A percentile compares a stretch with the other conserved stretches of the same genome.
phyloP scores from a whole-genome alignment of 257 asterid species.

The Solanum dulcamara region DNA sequence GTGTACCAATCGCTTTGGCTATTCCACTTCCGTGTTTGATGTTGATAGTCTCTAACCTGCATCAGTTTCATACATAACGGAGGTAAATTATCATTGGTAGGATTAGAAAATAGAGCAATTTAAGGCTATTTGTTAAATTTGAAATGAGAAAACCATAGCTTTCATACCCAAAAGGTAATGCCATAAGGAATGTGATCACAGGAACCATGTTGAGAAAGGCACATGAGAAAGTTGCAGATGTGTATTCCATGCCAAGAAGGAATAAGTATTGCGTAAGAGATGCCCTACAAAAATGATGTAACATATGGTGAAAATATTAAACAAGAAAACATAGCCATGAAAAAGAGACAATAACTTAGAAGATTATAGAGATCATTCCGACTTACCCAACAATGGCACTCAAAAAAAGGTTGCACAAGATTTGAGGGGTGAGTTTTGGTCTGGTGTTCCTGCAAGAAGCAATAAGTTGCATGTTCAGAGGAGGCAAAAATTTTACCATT shows the following conservation, averaged over 20 bases:
- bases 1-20: slow-evolving; percentile 48
- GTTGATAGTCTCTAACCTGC: slow-evolving; percentile 52
- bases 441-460: slow-evolving; percentile 46
- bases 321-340: background rate
- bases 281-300: slow-evolving; percentile 34
- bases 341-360: background rate
- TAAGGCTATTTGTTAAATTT: background rate
- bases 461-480: background rate
- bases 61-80: background rate
- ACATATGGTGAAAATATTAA: background rate
- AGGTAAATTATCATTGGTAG: background rate
- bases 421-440: slow-evolving; percentile 52
- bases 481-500: background rate
- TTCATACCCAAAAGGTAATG: slow-evolving; percentile 62
- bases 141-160: background rate
- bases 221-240: slow-evolving; percentile 72
- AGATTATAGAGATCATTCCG: background rate
- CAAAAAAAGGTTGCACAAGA: slow-evolving; percentile 40
- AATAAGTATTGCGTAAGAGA: slow-evolving; percentile 61
- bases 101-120: background rate
- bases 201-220: slow-evolving; percentile 75
- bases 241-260: slow-evolving; percentile 66
- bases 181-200: slow-evolving; percentile 49
- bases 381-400: slow-evolving; percentile 70
- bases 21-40: slow-evolving; percentile 37